A percentile compares a stretch with the other conserved stretches of the same genome.
These are phyloP conservation scores for Phytophthora kernoviae DNA, from an alignment of 352 stramenopile genomes.

Conservation along the genomic window DNA sequence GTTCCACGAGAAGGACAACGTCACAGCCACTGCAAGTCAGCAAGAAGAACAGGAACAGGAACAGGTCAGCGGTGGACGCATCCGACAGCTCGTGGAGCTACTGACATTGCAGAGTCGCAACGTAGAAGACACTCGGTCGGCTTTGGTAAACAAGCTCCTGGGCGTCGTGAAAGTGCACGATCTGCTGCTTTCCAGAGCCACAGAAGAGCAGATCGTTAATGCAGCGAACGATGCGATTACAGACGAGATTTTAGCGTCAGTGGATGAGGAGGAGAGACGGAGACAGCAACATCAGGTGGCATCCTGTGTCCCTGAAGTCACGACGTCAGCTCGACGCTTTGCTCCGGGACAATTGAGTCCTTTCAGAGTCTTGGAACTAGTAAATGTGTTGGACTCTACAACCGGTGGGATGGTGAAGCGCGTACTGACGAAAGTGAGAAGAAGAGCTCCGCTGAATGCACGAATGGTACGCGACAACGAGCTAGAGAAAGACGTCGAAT, in stretches of 20 bases:
- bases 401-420: constrained; percentile 78
- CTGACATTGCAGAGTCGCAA: constrained; percentile 71
- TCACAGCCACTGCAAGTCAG: background rate
- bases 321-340: constrained; percentile 16
- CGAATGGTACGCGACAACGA: constrained; percentile 32
- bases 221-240: constrained; percentile 76
- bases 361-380: constrained; percentile 74
- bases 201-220: constrained; percentile 70
- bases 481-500: constrained; percentile 51
- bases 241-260: constrained; percentile 69
- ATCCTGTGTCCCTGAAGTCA: background rate
- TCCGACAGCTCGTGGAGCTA: constrained; percentile 65
- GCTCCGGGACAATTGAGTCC: constrained; percentile 40
- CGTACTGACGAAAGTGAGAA: constrained; percentile 71
- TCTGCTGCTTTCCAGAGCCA: constrained; percentile 66
- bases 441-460: constrained; percentile 47
- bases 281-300: constrained; percentile 25
- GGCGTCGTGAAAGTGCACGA: constrained; percentile 61
- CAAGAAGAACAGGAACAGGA: constrained; percentile 11
- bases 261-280: constrained; percentile 62
- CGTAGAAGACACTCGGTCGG: constrained; percentile 46
- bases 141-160: constrained; percentile 63
- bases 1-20: constrained; percentile 38
- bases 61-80: constrained; percentile 32
- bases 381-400: constrained; percentile 78